Percentiles rank a stretch among this genome's conserved stretches.
These are phyloP conservation scores for Malus orientalis DNA, from an alignment of 306 rosid genomes.

Conservation along the genomic window DNA sequence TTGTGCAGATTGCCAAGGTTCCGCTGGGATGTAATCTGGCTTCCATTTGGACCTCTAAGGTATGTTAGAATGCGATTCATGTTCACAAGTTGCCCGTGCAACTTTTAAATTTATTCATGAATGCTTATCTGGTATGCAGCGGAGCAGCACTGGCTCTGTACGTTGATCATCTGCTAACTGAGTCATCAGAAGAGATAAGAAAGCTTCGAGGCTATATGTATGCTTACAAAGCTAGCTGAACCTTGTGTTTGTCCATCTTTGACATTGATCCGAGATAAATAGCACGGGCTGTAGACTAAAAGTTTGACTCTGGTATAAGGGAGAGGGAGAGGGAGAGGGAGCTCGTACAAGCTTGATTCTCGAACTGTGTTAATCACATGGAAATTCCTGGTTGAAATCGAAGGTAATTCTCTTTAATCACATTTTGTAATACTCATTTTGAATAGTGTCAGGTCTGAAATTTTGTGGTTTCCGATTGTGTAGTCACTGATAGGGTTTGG, in stretches of 20 bases:
- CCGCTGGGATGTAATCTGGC: slow-evolving; percentile 88
- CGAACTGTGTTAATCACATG: background rate
- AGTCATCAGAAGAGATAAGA: slow-evolving; percentile 73
- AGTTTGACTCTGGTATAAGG: background rate
- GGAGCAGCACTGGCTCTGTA: slow-evolving; percentile 72
- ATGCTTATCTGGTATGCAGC: slow-evolving; percentile 33
- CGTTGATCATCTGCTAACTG: slow-evolving; percentile 60
- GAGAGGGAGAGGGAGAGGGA: background rate
- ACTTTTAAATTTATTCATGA: background rate
- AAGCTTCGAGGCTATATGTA: slow-evolving; percentile 79
- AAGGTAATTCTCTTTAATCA: background rate
- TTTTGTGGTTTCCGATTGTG: background rate
- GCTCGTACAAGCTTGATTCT: background rate
- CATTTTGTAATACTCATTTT: background rate
- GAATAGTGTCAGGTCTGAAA: background rate
- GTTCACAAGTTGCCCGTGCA: slow-evolving; percentile 1
- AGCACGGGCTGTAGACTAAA: background rate
- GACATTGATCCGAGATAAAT: background rate
- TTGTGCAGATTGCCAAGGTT: slow-evolving; percentile 61
- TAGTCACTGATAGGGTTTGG: background rate
- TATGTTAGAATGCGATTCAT: slow-evolving; percentile 16
- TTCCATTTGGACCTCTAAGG: slow-evolving; percentile 84
- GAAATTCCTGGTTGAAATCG: background rate
- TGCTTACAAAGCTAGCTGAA: slow-evolving; percentile 65
- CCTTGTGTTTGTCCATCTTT: background rate